These are phyloP conservation scores for Leishmania braziliensis DNA, from an alignment of 208 protist genomes.

Conservation along the genomic window DNA sequence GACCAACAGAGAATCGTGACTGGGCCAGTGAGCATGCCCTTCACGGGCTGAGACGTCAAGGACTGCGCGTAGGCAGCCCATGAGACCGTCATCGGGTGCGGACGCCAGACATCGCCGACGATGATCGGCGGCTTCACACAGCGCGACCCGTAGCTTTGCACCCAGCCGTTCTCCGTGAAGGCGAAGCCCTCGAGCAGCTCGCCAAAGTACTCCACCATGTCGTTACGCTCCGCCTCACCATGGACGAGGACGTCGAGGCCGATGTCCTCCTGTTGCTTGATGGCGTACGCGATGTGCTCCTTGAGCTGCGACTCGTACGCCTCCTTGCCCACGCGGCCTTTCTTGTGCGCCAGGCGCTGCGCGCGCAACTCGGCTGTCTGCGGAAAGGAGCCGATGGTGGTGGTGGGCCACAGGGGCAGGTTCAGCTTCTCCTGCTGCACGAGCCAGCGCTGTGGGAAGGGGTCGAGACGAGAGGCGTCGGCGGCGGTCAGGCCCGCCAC, in stretches of 20 bases:
- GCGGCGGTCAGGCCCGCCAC: slow-evolving; percentile 29
- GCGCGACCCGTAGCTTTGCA: slow-evolving; percentile 81
- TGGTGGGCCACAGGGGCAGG: slow-evolving; percentile 84
- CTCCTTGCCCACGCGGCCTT: slow-evolving; percentile 43
- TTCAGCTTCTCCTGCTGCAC: slow-evolving; percentile 49
- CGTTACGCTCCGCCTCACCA: slow-evolving; percentile 88
- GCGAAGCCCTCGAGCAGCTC: slow-evolving; percentile 82
- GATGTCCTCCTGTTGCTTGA: slow-evolving; percentile 81
- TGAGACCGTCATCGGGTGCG: slow-evolving; percentile 78
- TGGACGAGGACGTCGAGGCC: slow-evolving; percentile 91
- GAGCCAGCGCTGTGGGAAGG: slow-evolving; percentile 44
- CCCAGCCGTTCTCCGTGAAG: slow-evolving; percentile 88
- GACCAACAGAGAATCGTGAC: slow-evolving; percentile 92
- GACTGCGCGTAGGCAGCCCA: slow-evolving; percentile 78
- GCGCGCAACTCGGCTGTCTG: slow-evolving; percentile 83
- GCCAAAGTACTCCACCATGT: slow-evolving; percentile 95
- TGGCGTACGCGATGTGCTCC: slow-evolving; percentile 74
- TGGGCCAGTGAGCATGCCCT: slow-evolving; percentile 93
- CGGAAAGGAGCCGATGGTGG: slow-evolving; percentile 92
- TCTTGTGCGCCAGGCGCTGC: slow-evolving; percentile 61
- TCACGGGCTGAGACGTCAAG: slow-evolving; percentile 69
- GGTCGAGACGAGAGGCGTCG: slow-evolving; percentile 23
- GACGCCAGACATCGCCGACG: slow-evolving; percentile 73
- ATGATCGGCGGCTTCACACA: slow-evolving; percentile 92
- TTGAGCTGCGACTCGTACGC: slow-evolving; percentile 75